A percentile compares a stretch with the other conserved stretches of the same genome.
These are phyloP conservation scores for Coniochaeta prunicola DNA, from an alignment of 2,329 filamentous ascomycete species.

Conservation along the genomic window DNA sequence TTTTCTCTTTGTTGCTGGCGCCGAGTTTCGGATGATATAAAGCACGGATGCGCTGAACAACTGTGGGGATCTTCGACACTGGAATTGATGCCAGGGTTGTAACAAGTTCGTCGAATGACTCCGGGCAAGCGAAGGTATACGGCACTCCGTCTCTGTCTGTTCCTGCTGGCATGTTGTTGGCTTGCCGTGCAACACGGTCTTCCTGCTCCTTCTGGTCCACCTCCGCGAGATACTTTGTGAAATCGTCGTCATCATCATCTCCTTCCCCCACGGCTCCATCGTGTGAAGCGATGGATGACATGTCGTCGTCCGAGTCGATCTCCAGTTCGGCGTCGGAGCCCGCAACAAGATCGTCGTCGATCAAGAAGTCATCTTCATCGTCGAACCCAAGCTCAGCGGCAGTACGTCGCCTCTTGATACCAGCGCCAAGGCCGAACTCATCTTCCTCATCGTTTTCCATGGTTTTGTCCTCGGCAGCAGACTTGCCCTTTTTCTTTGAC, in stretches of 20 bases:
- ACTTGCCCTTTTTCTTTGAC: constrained; percentile 29
- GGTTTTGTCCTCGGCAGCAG: constrained; percentile 22
- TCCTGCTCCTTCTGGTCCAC: constrained; percentile 37
- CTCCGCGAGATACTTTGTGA: constrained; percentile 60
- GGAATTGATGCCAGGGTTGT: constrained; percentile 56
- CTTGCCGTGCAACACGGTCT: constrained; percentile 8
- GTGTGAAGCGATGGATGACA: constrained; percentile 18
- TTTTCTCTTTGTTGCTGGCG: constrained; percentile 75
- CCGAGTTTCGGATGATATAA: constrained; percentile 87
- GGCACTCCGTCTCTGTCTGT: constrained; percentile 54
- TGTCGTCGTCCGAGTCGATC: constrained; percentile 37
- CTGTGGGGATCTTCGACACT: constrained; percentile 60
- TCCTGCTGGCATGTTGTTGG: not conserved
- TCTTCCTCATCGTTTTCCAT: constrained; percentile 38
- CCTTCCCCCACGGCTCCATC: constrained; percentile 28
- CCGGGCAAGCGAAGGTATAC: constrained; percentile 81
- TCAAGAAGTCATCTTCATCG: constrained; percentile 88
- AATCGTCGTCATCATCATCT: constrained; percentile 52
- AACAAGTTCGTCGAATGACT: constrained; percentile 67
- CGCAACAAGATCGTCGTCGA: constrained; percentile 83
- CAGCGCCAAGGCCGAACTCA: constrained; percentile 52
- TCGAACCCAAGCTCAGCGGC: constrained; percentile 66
- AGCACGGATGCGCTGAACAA: constrained; percentile 83
- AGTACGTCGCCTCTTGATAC: constrained; percentile 49
- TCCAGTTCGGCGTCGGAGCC: constrained; percentile 70